phyloP scores from a whole-genome alignment of 176 grass and related monocot genomes.

The Urochloa ruziziensis region DNA sequence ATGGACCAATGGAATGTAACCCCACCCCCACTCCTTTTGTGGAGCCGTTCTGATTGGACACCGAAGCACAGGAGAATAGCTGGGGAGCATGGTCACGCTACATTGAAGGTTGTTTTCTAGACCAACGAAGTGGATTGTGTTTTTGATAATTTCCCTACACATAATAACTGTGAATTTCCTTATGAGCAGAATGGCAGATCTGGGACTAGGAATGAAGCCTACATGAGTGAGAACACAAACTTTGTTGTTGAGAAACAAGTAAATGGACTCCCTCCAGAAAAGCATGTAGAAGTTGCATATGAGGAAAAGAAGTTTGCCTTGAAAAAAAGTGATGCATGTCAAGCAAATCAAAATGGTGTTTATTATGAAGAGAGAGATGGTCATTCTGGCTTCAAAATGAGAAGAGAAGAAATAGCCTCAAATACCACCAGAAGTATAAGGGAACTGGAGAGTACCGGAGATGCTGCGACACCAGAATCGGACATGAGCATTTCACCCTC shows the following conservation, averaged over 20 bases:
- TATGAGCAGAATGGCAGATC: background rate
- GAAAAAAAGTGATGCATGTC: background rate
- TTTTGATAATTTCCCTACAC: background rate
- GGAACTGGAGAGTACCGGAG: background rate
- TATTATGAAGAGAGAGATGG: background rate
- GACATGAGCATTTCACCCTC: slow-evolving; percentile 45
- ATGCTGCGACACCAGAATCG: background rate
- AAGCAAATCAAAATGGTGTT: slow-evolving; percentile 2
- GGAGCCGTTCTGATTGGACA: slow-evolving; percentile 74
- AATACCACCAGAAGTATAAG: slow-evolving; percentile 2
- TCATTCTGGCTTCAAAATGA: background rate
- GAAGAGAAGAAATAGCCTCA: background rate
- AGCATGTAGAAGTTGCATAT: slow-evolving; percentile 28
- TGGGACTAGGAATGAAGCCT: background rate
- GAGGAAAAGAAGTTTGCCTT: slow-evolving; percentile 27
- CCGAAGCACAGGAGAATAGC: slow-evolving; percentile 60
- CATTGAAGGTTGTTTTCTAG: background rate
- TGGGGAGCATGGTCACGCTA: slow-evolving; percentile 44
- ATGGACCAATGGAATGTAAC: slow-evolving; percentile 78
- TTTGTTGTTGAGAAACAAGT: background rate
- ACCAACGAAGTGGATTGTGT: background rate
- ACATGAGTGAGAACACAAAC: slow-evolving; percentile 5
- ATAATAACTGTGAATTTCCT: background rate
- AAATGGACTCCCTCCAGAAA: slow-evolving; percentile 15
- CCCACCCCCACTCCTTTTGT: slow-evolving; percentile 60